Evolutionary conservation across 2,329 filamentous ascomycete species (phyloP).

Genomic region (Venturia effusa): DNA sequence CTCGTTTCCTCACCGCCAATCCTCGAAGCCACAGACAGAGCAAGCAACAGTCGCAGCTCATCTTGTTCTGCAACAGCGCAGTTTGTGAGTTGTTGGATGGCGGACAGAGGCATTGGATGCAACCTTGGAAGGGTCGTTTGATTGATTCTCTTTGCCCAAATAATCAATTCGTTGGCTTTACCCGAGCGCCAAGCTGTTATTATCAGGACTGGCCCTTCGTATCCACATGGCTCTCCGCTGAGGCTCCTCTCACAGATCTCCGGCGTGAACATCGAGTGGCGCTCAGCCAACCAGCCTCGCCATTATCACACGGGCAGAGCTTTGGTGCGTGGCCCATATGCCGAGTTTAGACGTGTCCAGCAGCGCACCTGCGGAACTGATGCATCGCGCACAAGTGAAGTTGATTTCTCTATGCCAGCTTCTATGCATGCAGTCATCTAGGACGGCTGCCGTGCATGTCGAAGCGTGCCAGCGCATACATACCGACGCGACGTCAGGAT

Average conservation of each 20-base stretch:
- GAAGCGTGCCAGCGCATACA: constrained; percentile 3
- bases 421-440: not conserved
- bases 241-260: not conserved
- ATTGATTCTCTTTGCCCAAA: not conserved
- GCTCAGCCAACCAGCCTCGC: not conserved
- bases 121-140: not conserved
- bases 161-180: not conserved
- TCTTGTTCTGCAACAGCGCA: too few relatives aligned
- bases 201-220: not conserved
- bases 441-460: not conserved
- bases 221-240: not conserved
- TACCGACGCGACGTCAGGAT: not conserved
- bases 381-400: not conserved
- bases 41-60: too few relatives aligned
- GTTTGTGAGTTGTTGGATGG: not conserved
- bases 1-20: not conserved
- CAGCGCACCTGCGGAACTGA: not conserved
- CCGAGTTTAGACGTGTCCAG: not conserved
- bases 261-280: not conserved
- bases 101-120: not conserved
- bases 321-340: not conserved
- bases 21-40: not conserved
- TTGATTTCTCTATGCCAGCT: not conserved
- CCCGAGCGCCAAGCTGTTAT: not conserved
- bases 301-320: not conserved